Conservation (phyloP, 2,329 filamentous ascomycete genomes). For the Chaetomiaceae sp. region DNA sequence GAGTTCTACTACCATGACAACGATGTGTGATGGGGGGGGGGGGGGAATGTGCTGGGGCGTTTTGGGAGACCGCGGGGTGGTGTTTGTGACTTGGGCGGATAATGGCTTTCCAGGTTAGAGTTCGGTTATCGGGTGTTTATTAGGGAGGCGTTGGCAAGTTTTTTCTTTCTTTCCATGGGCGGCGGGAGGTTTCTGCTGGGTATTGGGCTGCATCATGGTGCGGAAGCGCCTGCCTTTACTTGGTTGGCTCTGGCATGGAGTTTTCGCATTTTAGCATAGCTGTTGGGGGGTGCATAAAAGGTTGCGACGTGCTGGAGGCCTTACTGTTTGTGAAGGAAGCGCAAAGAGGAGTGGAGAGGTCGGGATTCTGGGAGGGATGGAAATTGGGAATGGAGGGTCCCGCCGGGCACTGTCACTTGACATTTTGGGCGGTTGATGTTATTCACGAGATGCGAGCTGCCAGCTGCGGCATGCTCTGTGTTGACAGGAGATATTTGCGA, state of each 20-base stretch:
- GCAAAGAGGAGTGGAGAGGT: too few species aligned
- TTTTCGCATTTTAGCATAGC: background rate
- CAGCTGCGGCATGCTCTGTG: too few species aligned
- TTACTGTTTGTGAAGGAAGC: background rate
- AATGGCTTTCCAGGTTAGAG: slow-evolving; percentile 7
- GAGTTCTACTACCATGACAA: slow-evolving; percentile 93
- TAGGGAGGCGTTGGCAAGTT: too few species aligned
- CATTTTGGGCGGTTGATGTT: too few species aligned
- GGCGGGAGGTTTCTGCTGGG: slow-evolving; percentile 4
- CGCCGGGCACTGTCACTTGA: too few species aligned
- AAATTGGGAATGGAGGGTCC: too few species aligned
- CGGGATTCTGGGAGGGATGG: too few species aligned
- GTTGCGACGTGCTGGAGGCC: background rate
- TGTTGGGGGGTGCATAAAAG: too few species aligned
- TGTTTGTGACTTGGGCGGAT: background rate
- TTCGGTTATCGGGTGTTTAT: slow-evolving; percentile 20
- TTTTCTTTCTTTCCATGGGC: background rate
- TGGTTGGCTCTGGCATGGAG: background rate
- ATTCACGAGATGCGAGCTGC: too few species aligned
- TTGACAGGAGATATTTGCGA: too few species aligned
- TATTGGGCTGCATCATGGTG: slow-evolving; percentile 14
- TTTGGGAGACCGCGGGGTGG: background rate
- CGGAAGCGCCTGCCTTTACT: background rate
- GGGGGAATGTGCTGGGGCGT: too few species aligned
- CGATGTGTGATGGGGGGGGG: slow-evolving; percentile 48